phyloP scores from a whole-genome alignment of 345 rosid genomes.

The Cardamine chenopodiifolia region DNA sequence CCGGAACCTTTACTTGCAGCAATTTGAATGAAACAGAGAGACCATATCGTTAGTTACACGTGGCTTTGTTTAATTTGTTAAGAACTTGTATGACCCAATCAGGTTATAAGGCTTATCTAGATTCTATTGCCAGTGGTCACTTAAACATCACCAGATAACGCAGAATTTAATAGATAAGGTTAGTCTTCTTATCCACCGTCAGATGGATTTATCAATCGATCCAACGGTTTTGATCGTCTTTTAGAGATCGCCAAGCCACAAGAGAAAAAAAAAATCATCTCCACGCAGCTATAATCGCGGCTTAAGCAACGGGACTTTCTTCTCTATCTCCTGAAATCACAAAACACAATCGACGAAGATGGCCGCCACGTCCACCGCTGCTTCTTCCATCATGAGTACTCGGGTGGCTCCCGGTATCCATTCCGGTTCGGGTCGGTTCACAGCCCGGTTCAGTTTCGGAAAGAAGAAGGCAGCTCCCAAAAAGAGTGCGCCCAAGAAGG shows the following conservation, averaged over 20 bases:
- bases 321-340: slow-evolving; percentile 6
- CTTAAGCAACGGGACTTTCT: not conserved
- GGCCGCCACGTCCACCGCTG: slow-evolving; percentile 68
- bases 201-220: slow-evolving; percentile 73
- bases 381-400: slow-evolving; percentile 59
- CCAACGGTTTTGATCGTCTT: slow-evolving; percentile 43
- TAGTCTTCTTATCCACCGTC: slow-evolving; percentile 42
- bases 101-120: slow-evolving; percentile 20
- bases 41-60: not conserved
- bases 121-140: not conserved
- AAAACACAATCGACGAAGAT: slow-evolving; percentile 29
- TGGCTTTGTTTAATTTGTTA: not conserved
- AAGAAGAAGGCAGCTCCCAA: slow-evolving; percentile 45
- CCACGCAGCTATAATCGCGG: not conserved
- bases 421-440: slow-evolving; percentile 47
- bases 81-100: slow-evolving; percentile 10
- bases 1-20: not conserved
- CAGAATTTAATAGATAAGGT: slow-evolving; percentile 55
- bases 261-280: not conserved
- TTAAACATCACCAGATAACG: slow-evolving; percentile 53
- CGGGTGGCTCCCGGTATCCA: slow-evolving; percentile 40
- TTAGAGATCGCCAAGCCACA: slow-evolving; percentile 18
- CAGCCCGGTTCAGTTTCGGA: slow-evolving; percentile 60
- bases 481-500: slow-evolving; percentile 26
- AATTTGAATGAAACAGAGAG: not conserved